Percentiles rank a stretch among this genome's conserved stretches.
phyloP scores from a whole-genome alignment of 73 alveolate species.

The Uronychia setigera region DNA sequence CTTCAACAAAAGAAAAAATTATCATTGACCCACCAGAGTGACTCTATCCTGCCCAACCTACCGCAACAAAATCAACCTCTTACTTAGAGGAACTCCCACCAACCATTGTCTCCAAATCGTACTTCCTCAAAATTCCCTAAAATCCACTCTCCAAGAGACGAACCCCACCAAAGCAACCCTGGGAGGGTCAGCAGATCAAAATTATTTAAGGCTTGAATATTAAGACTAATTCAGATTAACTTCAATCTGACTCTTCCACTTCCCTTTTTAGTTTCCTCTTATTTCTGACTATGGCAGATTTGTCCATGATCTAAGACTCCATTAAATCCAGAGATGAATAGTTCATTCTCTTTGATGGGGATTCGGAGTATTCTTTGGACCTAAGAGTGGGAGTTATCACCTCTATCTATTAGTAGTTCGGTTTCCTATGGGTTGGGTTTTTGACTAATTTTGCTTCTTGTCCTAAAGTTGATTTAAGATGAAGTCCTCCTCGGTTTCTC shows the following conservation, averaged over 20 bases:
- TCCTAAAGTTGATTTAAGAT: not conserved
- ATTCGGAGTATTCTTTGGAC: not conserved
- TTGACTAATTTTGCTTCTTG: not conserved
- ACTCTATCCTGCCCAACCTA: not conserved
- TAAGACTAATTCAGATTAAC: not conserved
- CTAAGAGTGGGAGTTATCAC: not conserved
- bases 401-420: not conserved
- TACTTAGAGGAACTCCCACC: not conserved
- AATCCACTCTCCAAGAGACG: not conserved
- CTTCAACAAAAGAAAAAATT: not conserved
- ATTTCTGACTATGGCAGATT: not conserved
- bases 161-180: too few species aligned
- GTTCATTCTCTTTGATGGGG: too few species aligned
- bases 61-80: not conserved
- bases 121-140: not conserved
- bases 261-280: not conserved
- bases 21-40: not conserved
- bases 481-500: not conserved
- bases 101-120: not conserved
- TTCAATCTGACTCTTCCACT: not conserved
- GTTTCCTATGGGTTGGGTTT: not conserved
- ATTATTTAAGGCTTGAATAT: not conserved
- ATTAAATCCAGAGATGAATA: too few species aligned
- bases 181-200: not conserved
- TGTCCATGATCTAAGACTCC: not conserved